These are phyloP conservation scores for Pythium phragmiticola DNA, from an alignment of 352 stramenopile genomes.

Conservation along the genomic window DNA sequence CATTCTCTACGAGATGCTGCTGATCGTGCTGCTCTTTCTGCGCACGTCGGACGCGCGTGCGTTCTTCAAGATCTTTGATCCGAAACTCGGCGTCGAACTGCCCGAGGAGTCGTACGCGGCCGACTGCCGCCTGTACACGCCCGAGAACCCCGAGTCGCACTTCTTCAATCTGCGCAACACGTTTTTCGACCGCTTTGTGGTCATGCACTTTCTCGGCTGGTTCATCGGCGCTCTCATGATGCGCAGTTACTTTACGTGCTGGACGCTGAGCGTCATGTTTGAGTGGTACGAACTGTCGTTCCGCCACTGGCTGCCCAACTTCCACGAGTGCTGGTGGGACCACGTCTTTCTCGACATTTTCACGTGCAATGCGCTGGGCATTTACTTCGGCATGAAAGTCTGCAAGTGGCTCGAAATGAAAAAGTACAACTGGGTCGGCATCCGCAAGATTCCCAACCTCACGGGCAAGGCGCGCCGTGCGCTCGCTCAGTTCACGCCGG, in stretches of 20 bases:
- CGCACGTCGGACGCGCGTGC: constrained; percentile 72
- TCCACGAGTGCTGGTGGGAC: constrained; percentile 97
- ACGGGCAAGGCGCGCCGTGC: constrained; percentile 79
- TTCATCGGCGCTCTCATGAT: constrained; percentile 87
- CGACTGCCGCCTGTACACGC: constrained; percentile 86
- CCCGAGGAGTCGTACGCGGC: constrained; percentile 79
- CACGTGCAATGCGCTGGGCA: constrained; percentile 92
- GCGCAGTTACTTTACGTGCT: constrained; percentile 80
- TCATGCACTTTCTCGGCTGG: constrained; percentile 91
- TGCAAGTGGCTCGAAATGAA: constrained; percentile 87
- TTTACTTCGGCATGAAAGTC: constrained; percentile 88
- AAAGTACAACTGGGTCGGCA: constrained; percentile 88
- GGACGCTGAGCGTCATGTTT: constrained; percentile 82
- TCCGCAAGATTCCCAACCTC: constrained; percentile 82
- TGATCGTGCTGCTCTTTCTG: constrained; percentile 87
- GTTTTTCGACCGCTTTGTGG: constrained; percentile 86
- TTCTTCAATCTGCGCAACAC: constrained; percentile 81
- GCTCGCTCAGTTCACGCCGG: constrained; percentile 87
- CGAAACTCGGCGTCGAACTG: constrained; percentile 68
- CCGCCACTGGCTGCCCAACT: constrained; percentile 91
- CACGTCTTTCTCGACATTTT: constrained; percentile 93
- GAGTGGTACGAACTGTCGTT: constrained; percentile 89
- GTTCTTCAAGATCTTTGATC: constrained; percentile 87
- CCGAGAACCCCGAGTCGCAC: constrained; percentile 75
- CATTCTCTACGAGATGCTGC: constrained; percentile 91